Percentiles rank a stretch among this genome's conserved stretches.
These are phyloP conservation scores for Phascolomyces articulosus DNA, from an alignment of 371 early-diverging fungal genomes.

Conservation along the genomic window DNA sequence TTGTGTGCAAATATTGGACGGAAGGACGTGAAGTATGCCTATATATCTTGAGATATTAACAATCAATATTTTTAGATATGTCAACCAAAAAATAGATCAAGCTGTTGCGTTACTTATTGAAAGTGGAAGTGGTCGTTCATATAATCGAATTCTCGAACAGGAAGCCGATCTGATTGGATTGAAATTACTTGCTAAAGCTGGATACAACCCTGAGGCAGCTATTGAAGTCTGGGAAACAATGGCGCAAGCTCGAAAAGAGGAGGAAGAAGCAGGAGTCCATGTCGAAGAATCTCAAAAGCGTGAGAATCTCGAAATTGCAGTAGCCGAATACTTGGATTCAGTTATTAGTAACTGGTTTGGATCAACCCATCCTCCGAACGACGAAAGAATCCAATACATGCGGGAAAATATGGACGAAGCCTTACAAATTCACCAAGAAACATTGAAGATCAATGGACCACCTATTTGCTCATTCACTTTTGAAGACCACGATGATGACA, in stretches of 20 bases:
- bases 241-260: constrained; percentile 16
- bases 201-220: constrained; percentile 55
- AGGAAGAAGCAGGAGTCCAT: background rate
- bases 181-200: constrained; percentile 59
- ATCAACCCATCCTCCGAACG: constrained; percentile 49
- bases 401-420: constrained; percentile 47
- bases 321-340: constrained; percentile 27
- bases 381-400: constrained; percentile 50
- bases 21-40: no score
- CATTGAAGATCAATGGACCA: constrained; percentile 40
- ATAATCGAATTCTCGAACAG: constrained; percentile 45
- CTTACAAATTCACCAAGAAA: constrained; percentile 30
- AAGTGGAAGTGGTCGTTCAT: constrained; percentile 38
- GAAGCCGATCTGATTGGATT: constrained; percentile 62
- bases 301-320: constrained; percentile 23
- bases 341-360: constrained; percentile 50
- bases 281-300: constrained; percentile 10
- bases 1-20: no score
- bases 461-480: constrained; percentile 9
- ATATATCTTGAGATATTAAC: background rate
- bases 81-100: constrained; percentile 52
- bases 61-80: constrained; percentile 26
- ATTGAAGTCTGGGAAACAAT: constrained; percentile 41
- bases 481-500: background rate
- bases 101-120: constrained; percentile 34